Percentiles rank a stretch among this genome's conserved stretches.
phyloP scores from a whole-genome alignment of 192 early-diverging fungal species.

The Gonapodya prolifera region DNA sequence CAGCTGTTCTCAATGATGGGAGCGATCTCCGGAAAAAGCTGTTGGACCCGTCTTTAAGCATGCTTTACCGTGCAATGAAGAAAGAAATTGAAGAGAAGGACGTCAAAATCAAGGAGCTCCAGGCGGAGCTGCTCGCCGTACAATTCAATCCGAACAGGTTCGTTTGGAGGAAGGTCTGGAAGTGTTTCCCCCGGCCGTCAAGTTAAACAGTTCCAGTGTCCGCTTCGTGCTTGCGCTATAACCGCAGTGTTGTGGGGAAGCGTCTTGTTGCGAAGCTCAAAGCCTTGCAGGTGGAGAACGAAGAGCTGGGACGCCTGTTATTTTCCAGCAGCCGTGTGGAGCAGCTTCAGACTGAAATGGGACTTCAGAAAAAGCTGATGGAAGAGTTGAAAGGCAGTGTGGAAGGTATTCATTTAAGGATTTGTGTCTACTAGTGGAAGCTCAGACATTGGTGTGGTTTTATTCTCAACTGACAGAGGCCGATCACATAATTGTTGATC shows the following conservation, averaged over 20 bases:
- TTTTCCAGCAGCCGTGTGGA: background rate
- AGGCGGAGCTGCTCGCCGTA: background rate
- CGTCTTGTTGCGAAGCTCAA: constrained; percentile 1
- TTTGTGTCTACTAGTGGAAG: too few species aligned
- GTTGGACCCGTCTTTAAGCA: background rate
- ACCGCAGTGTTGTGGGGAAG: background rate
- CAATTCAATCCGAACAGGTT: background rate
- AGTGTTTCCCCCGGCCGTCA: too few species aligned
- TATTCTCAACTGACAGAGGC: background rate
- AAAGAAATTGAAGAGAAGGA: background rate
- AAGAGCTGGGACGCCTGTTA: background rate
- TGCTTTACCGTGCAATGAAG: background rate
- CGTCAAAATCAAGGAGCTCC: background rate
- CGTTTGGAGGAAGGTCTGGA: too few species aligned
- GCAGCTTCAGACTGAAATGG: background rate
- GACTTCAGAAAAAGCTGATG: background rate
- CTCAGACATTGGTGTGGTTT: too few species aligned
- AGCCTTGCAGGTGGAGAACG: constrained; percentile 1
- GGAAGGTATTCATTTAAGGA: background rate
- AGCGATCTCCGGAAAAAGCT: background rate
- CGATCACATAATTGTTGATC: background rate
- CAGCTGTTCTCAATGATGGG: background rate
- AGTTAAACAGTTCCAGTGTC: too few species aligned
- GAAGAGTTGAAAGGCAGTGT: background rate
- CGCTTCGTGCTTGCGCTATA: too few species aligned